Evolutionary conservation across 2,329 filamentous ascomycete genomes (phyloP), one percentile per base, ranked within the genome.

Genomic region (Fragosphaeria purpurea): DNA sequence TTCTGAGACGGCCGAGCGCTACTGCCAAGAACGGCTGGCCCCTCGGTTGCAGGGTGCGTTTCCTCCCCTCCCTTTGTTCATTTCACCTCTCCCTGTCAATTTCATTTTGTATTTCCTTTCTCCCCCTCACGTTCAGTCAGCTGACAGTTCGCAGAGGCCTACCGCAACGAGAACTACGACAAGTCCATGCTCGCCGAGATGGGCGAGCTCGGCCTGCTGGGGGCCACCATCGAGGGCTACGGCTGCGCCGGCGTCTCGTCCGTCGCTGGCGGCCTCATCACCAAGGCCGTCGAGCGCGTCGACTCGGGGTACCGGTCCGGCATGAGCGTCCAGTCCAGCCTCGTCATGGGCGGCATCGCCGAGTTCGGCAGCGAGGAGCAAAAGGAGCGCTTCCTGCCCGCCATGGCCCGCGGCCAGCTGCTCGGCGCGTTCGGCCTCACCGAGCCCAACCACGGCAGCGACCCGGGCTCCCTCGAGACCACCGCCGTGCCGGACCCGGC

Each of bases 11-110:
- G 91, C 91, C 37, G 86, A 95, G 67, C 79, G 87, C 54, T 98
- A 97, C 63, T 97, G 90, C 65, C 91, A 97, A 67, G 90, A 97
- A 65, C 80, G 80, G 53, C 75, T 98, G 70, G 72, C 86, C 41
- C 93, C 93, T 47, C 77, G 91, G 56, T 85, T 98, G 47, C 75
- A 96, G 53, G 84, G 90, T 95, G 75, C 58, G 79, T 54, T n/a
- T 4, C 5, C 7, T 13, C 3, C 32, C 12, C 3, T 46, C 8
- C 6, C 34, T 12, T 34, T 7, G 33, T 11, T 9, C 13, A 7
- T 22, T 37, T 37, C 11, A 7, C 35, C 35, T 37, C 11, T 32
- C 11, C 42, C 33, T n/a, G 37, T 44, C 9, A 41, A 39, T 33
- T 50, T 47, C 41, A 35, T 33, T 13, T 10, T 10, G 41, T 38